A percentile compares a stretch with the other conserved stretches of the same genome.
Evolutionary conservation across 257 asterid genomes (phyloP).

Genomic region (Capsicum baccatum): DNA sequence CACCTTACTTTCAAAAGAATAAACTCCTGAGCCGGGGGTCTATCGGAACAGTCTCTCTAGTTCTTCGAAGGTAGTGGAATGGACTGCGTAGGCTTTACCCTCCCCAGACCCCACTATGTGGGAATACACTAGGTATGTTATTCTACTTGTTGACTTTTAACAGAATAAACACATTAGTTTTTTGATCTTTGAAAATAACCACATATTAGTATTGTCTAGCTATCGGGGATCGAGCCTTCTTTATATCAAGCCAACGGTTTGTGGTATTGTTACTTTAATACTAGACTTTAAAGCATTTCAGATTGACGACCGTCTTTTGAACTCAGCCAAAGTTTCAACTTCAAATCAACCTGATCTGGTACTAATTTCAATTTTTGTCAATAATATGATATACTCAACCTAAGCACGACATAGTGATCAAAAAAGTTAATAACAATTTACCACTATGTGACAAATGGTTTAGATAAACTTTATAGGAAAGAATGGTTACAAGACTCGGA

Average conservation of each 20-base stretch:
- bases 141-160: neutral
- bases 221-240: neutral
- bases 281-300: neutral
- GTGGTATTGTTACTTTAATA: too few relatives aligned
- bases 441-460: neutral
- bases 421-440: neutral
- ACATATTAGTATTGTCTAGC: neutral
- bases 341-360: neutral
- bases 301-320: neutral
- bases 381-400: neutral
- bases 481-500: slow-evolving; percentile 13
- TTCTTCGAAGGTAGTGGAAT: too few relatives aligned
- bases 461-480: neutral
- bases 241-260: too few relatives aligned
- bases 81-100: too few relatives aligned
- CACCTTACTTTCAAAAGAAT: neutral
- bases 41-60: too few relatives aligned
- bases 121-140: too few relatives aligned
- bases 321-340: slow-evolving; percentile 1
- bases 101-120: too few relatives aligned
- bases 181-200: neutral
- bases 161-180: neutral
- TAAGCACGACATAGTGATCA: neutral
- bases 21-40: too few relatives aligned
- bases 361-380: neutral